phyloP scores from a whole-genome alignment of 2,329 filamentous ascomycete genomes.

The Fusarium incarnatum region DNA sequence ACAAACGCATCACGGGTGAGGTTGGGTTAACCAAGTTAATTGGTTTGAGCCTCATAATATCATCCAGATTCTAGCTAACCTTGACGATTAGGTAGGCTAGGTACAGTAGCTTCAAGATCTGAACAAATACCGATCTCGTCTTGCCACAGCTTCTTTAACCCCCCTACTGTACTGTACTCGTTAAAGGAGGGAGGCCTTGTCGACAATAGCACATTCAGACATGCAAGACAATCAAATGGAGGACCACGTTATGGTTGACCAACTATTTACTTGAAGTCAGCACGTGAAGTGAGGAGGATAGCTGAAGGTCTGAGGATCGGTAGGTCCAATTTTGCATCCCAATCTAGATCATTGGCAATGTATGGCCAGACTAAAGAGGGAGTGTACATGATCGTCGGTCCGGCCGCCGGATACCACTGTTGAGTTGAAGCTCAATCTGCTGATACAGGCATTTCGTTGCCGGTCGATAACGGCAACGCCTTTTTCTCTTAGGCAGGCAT shows the following conservation, averaged over 20 bases:
- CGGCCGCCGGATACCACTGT: slow-evolving; percentile 20
- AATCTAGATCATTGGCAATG: not conserved
- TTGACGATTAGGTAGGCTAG: not conserved
- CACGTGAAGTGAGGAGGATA: slow-evolving; percentile 1
- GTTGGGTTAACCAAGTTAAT: slow-evolving; percentile 1
- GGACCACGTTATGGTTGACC: slow-evolving; percentile 14
- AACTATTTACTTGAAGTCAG: not conserved
- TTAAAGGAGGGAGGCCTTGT: not conserved
- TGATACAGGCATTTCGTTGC: slow-evolving; percentile 7
- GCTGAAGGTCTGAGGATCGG: slow-evolving; percentile 13
- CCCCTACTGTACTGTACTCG: not conserved
- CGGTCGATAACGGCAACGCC: slow-evolving; percentile 24
- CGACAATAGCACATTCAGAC: not conserved
- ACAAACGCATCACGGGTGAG: slow-evolving; percentile 24
- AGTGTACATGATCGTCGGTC: slow-evolving; percentile 40
- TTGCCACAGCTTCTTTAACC: slow-evolving; percentile 35
- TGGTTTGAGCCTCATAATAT: slow-evolving; percentile 24
- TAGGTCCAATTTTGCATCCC: slow-evolving; percentile 22
- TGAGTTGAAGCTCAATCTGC: slow-evolving; percentile 29
- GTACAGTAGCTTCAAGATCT: slow-evolving; percentile 21
- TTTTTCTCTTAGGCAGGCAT: slow-evolving; percentile 5
- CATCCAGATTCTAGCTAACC: slow-evolving; percentile 6
- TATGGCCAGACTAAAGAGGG: slow-evolving; percentile 28
- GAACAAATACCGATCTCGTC: slow-evolving; percentile 30
- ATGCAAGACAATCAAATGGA: slow-evolving; percentile 1